A percentile compares a stretch with the other conserved stretches of the same genome.
Conservation (phyloP, 495 filamentous ascomycete species). For the Aspergillus indologenus region DNA sequence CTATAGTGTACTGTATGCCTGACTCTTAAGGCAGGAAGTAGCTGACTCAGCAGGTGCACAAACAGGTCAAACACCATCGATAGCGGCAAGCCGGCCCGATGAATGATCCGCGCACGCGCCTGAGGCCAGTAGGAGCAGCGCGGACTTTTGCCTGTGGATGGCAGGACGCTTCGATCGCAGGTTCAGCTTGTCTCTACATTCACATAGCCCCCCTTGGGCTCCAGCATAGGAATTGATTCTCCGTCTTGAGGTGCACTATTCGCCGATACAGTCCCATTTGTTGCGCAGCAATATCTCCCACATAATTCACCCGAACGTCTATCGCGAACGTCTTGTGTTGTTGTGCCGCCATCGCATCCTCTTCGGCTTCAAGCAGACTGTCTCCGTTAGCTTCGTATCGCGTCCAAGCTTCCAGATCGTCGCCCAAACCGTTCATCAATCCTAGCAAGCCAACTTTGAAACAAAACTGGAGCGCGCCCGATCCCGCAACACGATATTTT, state of each 20-base stretch:
- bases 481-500: background rate
- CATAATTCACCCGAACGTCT: background rate
- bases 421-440: background rate
- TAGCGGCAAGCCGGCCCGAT: constrained; percentile 6
- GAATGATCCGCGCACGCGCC: constrained; percentile 23
- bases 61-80: constrained; percentile 3
- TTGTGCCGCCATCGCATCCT: constrained; percentile 19
- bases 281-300: constrained; percentile 12
- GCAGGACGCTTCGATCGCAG: constrained; percentile 26
- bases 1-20: background rate
- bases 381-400: constrained; percentile 21
- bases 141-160: constrained; percentile 32
- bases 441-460: constrained; percentile 2
- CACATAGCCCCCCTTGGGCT: constrained; percentile 13
- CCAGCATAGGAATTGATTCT: constrained; percentile 21
- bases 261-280: constrained; percentile 6
- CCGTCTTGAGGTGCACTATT: constrained; percentile 4
- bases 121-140: constrained; percentile 27
- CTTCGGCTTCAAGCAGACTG: constrained; percentile 10
- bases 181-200: constrained; percentile 19
- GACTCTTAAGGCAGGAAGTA: background rate
- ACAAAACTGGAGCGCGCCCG: background rate
- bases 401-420: constrained; percentile 14
- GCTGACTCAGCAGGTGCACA: background rate
- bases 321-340: constrained; percentile 10